Base-by-base conservation (phyloP, 768 basidiomycete species). In the Exsudoporus frostii region DNA sequence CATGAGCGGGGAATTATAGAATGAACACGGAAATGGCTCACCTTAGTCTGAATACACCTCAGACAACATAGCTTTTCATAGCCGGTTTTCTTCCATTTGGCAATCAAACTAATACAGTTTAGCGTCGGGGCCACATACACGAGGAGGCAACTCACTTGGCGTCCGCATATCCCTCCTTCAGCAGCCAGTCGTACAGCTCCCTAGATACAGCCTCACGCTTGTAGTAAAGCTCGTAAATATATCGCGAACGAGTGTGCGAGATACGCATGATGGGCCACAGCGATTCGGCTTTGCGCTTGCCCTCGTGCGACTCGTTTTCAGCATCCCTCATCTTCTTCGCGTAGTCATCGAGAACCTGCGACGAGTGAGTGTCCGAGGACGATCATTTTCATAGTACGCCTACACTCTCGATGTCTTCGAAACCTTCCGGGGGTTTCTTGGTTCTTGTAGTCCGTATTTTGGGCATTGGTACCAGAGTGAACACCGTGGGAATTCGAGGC, bases 261-360 rank as follows among this genome's bases (percentile, higher is more conserved):
- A 98, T 93, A 33, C 93, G 86, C 94, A 98, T 98, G 56, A 99
- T 97, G 39, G 96, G 93, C 96, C 97, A 95, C 36, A 93, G 71
- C 6, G 89, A 89, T 73, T 94, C 92, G 24, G 87, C 83, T 72
- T 90, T 93, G 69, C 94, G 91, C 71, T 99, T 98, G 57, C 97
- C 97, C 70, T 99, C 97, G 69, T 99, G 97, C 2, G 88, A 86
- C 74, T 99, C 97, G 66, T 95, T 97, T 79, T 99, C 97, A 1
- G 91, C 97, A 72, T 99, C 97, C 50, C 97, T 79, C 97, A 99
- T 99, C 77, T 97, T 98, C 77, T 93, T 92, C 40, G 92, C 90
- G 70, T 98, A 99, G 73, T 98, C 97, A 61, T 98, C 97, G 60
- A 98, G 87, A 62, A 98, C 87, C 89, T 96, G 57, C 24, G 22